Evolutionary conservation across 345 rosid species (phyloP).

Genomic region (Arabidopsis thaliana): TAIR10.1 NC_003071.7:13467501-13468000

Average conservation of each 20-base stretch:
- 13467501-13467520: constrained; percentile 21
- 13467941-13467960: constrained; percentile 13
- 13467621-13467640: constrained; percentile 91
- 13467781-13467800: constrained; percentile 23
- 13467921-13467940: constrained; percentile 2
- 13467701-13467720: constrained; percentile 81
- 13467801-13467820: constrained; percentile 9
- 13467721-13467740: constrained; percentile 25
- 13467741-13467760: constrained; percentile 16
- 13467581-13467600: constrained; percentile 96
- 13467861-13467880: background rate
- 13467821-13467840: constrained; percentile 15
- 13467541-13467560: constrained; percentile 76
- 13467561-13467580: constrained; percentile 95
- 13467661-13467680: constrained; percentile 96
- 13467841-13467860: constrained; percentile 16
- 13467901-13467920: constrained; percentile 17
- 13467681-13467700: constrained; percentile 85
- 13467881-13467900: constrained; percentile 18
- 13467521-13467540: constrained; percentile 74
- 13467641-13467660: constrained; percentile 85
- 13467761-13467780: constrained; percentile 4
- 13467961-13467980: constrained; percentile 78
- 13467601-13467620: constrained; percentile 97
- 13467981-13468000: constrained; percentile 96